These are phyloP conservation scores for Alternaria metachromatica DNA, from an alignment of 2,329 filamentous ascomycete species.

Conservation along the genomic window DNA sequence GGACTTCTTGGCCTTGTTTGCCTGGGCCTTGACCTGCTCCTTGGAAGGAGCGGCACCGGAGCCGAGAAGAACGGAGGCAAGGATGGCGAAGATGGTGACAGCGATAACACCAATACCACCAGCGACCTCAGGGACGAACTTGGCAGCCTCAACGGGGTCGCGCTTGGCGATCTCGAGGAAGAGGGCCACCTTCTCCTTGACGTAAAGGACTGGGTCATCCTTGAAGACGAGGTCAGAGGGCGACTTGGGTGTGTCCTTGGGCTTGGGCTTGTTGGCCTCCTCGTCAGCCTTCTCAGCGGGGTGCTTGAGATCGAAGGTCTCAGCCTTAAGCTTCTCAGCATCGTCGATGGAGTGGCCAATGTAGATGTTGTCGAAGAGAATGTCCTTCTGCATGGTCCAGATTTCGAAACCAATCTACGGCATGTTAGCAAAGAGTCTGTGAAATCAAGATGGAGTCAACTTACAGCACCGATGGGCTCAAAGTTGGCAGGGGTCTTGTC, in stretches of 20 bases:
- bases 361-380: slow-evolving; percentile 99
- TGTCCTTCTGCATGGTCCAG: slow-evolving; percentile 99
- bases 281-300: slow-evolving; percentile 81
- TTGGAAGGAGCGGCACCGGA: slow-evolving; percentile 68
- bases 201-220: slow-evolving; percentile 85
- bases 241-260: slow-evolving; percentile 68
- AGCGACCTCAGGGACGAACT: slow-evolving; percentile 90
- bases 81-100: slow-evolving; percentile 72
- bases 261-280: slow-evolving; percentile 80
- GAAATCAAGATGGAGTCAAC: slow-evolving; percentile 49
- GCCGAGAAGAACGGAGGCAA: slow-evolving; percentile 72
- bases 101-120: slow-evolving; percentile 76
- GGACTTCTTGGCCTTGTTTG: slow-evolving; percentile 77
- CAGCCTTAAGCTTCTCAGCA: slow-evolving; percentile 83
- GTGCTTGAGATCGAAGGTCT: slow-evolving; percentile 91
- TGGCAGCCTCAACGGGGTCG: slow-evolving; percentile 82
- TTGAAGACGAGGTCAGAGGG: slow-evolving; percentile 83
- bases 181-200: slow-evolving; percentile 91
- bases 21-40: slow-evolving; percentile 72
- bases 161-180: slow-evolving; percentile 85
- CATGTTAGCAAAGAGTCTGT: slow-evolving; percentile 16
- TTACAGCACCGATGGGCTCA: slow-evolving; percentile 95
- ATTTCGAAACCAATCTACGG: slow-evolving; percentile 93
- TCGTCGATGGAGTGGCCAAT: slow-evolving; percentile 96
- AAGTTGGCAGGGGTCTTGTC: slow-evolving; percentile 97